phyloP scores from a whole-genome alignment of 371 early-diverging fungal genomes.

The Mortierella sp. region DNA sequence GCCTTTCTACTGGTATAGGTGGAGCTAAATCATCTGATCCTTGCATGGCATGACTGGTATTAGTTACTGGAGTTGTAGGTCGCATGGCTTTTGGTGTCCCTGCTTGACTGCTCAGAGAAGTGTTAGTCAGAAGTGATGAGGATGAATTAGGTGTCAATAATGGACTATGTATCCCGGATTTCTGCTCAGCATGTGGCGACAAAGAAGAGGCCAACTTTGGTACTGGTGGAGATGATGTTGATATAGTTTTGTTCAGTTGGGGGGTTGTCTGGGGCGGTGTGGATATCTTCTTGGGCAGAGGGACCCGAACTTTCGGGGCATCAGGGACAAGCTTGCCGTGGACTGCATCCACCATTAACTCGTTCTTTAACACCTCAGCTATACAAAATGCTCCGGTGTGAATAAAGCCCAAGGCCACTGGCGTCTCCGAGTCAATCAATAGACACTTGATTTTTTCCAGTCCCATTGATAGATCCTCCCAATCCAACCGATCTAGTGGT shows the following conservation, averaged over 20 bases:
- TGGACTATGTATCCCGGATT: not conserved
- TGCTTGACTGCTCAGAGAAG: not conserved
- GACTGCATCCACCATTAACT: slow-evolving; percentile 32
- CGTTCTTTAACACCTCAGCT: slow-evolving; percentile 26
- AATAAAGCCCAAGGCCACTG: slow-evolving; percentile 23
- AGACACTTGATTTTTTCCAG: slow-evolving; percentile 26
- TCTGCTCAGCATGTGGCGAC: not conserved
- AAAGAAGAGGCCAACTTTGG: not conserved
- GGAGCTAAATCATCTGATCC: not conserved
- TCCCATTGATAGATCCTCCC: slow-evolving; percentile 48
- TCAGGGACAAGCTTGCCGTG: slow-evolving; percentile 28
- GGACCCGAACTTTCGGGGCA: not conserved
- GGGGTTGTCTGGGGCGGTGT: not conserved
- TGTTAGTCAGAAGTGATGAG: not conserved
- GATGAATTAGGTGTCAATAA: not conserved
- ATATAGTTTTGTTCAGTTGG: not conserved
- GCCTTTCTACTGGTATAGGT: not conserved
- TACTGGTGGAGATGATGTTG: not conserved
- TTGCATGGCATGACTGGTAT: not conserved
- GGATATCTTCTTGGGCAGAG: not conserved
- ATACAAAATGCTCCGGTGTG: slow-evolving; percentile 16
- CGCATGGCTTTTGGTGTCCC: not conserved
- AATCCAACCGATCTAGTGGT: slow-evolving; percentile 43
- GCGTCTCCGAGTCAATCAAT: slow-evolving; percentile 13
- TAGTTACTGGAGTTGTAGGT: not conserved